Conservation (phyloP, 176 grass and related monocot species). For the Thalia dealbata region DNA sequence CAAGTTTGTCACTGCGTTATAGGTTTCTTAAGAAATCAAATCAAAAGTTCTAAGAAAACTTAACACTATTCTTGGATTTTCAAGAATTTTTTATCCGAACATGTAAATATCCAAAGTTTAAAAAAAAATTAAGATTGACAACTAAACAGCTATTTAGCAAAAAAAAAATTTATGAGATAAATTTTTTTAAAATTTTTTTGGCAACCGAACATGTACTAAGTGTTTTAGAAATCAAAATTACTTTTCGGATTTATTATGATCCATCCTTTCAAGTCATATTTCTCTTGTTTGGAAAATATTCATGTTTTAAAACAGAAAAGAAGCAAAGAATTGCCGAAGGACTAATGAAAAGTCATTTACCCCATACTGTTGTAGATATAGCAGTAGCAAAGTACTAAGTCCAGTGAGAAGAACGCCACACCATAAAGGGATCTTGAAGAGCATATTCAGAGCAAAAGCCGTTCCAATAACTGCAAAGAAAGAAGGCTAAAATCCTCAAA, state of each 20-base stretch:
- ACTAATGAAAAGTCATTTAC: constrained; percentile 36
- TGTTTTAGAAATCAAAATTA: neutral
- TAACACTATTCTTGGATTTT: no score
- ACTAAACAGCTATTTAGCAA: no score
- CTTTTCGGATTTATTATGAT: neutral
- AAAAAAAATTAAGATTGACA: no score
- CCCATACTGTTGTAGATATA: constrained; percentile 88
- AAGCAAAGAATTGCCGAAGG: neutral
- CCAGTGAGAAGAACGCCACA: constrained; percentile 93
- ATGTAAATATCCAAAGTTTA: no score
- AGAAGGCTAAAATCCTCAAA: neutral
- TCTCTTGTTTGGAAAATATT: neutral
- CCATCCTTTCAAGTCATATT: neutral
- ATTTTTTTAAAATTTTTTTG: no score
- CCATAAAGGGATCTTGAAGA: constrained; percentile 83
- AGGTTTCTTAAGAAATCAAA: no score
- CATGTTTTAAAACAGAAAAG: neutral
- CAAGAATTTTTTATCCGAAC: no score
- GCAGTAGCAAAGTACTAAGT: constrained; percentile 81
- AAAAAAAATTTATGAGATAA: no score
- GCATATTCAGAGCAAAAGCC: constrained; percentile 97
- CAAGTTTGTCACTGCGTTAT: no score
- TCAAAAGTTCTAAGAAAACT: no score
- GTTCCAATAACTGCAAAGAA: constrained; percentile 81
- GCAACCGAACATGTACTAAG: no score